phyloP scores from a whole-genome alignment of 23 red algal species.

The Pyropia haitanensis region DNA sequence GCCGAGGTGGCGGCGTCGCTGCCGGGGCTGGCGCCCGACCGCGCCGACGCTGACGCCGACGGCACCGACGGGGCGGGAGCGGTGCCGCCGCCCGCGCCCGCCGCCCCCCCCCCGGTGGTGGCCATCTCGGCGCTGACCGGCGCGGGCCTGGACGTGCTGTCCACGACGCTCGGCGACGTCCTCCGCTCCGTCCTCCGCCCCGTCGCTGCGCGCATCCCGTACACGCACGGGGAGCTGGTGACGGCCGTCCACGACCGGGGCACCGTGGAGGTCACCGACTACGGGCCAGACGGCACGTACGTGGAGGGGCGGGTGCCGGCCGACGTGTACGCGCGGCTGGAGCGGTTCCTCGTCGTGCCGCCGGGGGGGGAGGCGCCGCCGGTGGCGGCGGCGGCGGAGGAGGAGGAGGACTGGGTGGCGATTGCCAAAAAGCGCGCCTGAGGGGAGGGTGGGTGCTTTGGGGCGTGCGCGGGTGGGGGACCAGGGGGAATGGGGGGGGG shows the following conservation, averaged over 20 bases:
- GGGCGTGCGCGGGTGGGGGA: too few relatives aligned
- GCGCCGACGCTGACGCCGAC: not conserved
- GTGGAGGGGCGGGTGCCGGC: slow-evolving; percentile 53
- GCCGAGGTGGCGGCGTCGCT: slow-evolving; percentile 1
- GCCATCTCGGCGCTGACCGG: slow-evolving; percentile 59
- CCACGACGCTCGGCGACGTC: slow-evolving; percentile 33
- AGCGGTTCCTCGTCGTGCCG: slow-evolving; percentile 10
- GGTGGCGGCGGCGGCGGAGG: not conserved
- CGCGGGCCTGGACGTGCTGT: slow-evolving; percentile 53
- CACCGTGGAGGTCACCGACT: slow-evolving; percentile 40
- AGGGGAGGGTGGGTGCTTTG: too few relatives aligned
- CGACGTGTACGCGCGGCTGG: slow-evolving; percentile 27
- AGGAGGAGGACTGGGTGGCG: slow-evolving; percentile 33
- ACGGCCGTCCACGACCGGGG: slow-evolving; percentile 54
- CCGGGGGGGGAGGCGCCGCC: not conserved
- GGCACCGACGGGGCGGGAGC: not conserved
- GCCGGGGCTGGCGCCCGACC: not conserved
- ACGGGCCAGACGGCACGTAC: slow-evolving; percentile 44
- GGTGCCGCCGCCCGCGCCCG: too few relatives aligned
- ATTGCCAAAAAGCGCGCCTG: slow-evolving; percentile 33
- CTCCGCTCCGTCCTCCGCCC: slow-evolving; percentile 44
- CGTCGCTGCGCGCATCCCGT: slow-evolving; percentile 74
- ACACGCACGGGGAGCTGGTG: slow-evolving; percentile 52
- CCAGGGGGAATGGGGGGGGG: too few relatives aligned
- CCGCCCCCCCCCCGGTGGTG: not conserved